Evolutionary conservation across 257 asterid species (phyloP).

Genomic region (Osmanthus fragrans): DNA sequence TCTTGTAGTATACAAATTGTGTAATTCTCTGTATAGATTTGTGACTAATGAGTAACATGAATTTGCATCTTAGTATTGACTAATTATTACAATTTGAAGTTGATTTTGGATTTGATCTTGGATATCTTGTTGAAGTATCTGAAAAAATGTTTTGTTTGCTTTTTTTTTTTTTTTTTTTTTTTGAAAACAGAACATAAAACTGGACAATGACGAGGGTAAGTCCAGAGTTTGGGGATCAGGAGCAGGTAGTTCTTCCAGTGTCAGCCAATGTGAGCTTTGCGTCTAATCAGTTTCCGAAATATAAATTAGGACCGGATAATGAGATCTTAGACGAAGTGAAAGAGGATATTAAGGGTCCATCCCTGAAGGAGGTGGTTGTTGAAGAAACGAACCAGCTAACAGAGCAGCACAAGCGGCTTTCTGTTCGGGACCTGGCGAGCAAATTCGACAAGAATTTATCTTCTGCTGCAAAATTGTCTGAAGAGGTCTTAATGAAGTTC

Average conservation of each 20-base stretch:
- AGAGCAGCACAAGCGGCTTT: slow-evolving; percentile 85
- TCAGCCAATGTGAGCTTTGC: slow-evolving; percentile 75
- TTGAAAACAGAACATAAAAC: slow-evolving; percentile 28
- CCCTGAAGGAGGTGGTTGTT: slow-evolving; percentile 75
- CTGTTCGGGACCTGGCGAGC: slow-evolving; percentile 95
- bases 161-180: not conserved
- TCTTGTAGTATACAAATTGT: not conserved
- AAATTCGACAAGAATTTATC: slow-evolving; percentile 95
- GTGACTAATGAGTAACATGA: not conserved
- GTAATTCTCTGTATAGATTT: not conserved
- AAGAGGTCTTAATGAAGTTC: slow-evolving; percentile 48
- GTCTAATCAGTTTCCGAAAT: slow-evolving; percentile 71
- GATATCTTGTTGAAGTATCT: not conserved
- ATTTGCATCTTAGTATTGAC: not conserved
- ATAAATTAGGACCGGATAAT: slow-evolving; percentile 81
- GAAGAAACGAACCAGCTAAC: slow-evolving; percentile 69
- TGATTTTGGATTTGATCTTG: not conserved
- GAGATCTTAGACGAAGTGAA: slow-evolving; percentile 77
- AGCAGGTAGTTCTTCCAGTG: slow-evolving; percentile 56
- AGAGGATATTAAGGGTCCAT: slow-evolving; percentile 76
- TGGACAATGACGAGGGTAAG: slow-evolving; percentile 82
- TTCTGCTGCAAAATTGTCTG: slow-evolving; percentile 89
- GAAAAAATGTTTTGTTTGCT: not conserved
- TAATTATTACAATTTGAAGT: not conserved
- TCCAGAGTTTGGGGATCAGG: slow-evolving; percentile 70